A percentile compares a stretch with the other conserved stretches of the same genome.
phyloP scores from a whole-genome alignment of 805 yeast species.

The Candida sphagnicola region DNA sequence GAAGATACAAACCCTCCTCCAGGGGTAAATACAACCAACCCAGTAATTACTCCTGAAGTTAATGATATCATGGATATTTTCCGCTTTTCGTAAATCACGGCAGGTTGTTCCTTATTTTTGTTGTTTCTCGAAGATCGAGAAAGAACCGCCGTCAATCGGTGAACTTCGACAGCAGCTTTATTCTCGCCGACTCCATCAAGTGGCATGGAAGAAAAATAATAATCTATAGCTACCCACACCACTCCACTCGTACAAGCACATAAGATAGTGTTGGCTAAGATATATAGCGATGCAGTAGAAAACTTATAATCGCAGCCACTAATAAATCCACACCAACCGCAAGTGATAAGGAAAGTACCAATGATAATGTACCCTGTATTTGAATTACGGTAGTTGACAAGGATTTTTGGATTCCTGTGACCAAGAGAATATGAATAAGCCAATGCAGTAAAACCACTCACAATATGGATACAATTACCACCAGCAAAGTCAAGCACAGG shows the following conservation, averaged over 20 bases:
- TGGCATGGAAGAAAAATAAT: constrained; percentile 35
- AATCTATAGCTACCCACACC: constrained; percentile 36
- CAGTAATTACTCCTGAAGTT: constrained; percentile 38
- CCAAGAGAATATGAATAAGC: constrained; percentile 42
- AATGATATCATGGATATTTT: constrained; percentile 37
- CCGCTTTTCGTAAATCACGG: constrained; percentile 13
- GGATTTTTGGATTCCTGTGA: constrained; percentile 36
- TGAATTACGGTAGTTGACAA: constrained; percentile 33
- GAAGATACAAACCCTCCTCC: constrained; percentile 39
- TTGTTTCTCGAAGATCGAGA: neutral
- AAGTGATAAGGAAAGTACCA: constrained; percentile 28
- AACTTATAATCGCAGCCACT: constrained; percentile 42
- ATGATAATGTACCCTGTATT: constrained; percentile 29
- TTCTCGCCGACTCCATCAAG: constrained; percentile 20
- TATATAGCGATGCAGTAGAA: constrained; percentile 26
- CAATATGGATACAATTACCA: constrained; percentile 41
- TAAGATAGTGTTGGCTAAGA: constrained; percentile 29
- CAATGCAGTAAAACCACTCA: constrained; percentile 42
- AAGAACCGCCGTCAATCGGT: neutral
- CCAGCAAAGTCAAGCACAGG: constrained; percentile 46
- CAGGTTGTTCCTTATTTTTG: neutral
- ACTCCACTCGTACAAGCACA: constrained; percentile 33
- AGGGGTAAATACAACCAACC: constrained; percentile 40
- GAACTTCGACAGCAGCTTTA: neutral
- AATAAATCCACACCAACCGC: constrained; percentile 42